Conservation (phyloP, 1,284 basidiomycete genomes). For the Lignosus rhinocerotis region DNA sequence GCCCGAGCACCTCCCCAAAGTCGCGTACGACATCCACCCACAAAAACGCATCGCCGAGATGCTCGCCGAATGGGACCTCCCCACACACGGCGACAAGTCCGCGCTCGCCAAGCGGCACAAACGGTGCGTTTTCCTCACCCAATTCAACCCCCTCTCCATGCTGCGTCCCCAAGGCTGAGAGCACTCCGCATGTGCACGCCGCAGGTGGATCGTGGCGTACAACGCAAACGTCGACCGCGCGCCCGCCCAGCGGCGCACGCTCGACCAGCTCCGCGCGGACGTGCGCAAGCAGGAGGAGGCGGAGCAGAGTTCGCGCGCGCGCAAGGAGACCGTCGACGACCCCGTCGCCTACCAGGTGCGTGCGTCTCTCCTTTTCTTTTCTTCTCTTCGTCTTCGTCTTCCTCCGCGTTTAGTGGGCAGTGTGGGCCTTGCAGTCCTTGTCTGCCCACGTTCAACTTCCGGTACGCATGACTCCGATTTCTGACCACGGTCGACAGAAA, state of each 20-base stretch:
- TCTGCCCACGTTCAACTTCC: too few species aligned
- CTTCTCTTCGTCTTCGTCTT: not conserved
- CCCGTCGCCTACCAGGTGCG: slow-evolving; percentile 51
- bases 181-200: too few species aligned
- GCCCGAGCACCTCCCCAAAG: slow-evolving; percentile 56
- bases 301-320: slow-evolving; percentile 33
- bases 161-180: not conserved
- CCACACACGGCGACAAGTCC: slow-evolving; percentile 52
- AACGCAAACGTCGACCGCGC: slow-evolving; percentile 72
- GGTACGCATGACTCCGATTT: too few species aligned
- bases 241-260: slow-evolving; percentile 45
- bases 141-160: not conserved
- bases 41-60: slow-evolving; percentile 63
- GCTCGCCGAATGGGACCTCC: slow-evolving; percentile 51
- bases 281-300: slow-evolving; percentile 62
- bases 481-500: slow-evolving; percentile 33
- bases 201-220: slow-evolving; percentile 66
- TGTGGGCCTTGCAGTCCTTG: not conserved
- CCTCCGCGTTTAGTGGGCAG: not conserved
- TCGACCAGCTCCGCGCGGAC: slow-evolving; percentile 49
- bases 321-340: slow-evolving; percentile 45
- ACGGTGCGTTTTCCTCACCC: slow-evolving; percentile 41
- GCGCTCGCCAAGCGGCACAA: slow-evolving; percentile 58
- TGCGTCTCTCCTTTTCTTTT: slow-evolving; percentile 29
- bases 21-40: slow-evolving; percentile 63